Percentiles rank a stretch among this genome's conserved stretches.
phyloP scores from a whole-genome alignment of 2,329 filamentous ascomycete genomes.

The Pseudocercospora eumusae region DNA sequence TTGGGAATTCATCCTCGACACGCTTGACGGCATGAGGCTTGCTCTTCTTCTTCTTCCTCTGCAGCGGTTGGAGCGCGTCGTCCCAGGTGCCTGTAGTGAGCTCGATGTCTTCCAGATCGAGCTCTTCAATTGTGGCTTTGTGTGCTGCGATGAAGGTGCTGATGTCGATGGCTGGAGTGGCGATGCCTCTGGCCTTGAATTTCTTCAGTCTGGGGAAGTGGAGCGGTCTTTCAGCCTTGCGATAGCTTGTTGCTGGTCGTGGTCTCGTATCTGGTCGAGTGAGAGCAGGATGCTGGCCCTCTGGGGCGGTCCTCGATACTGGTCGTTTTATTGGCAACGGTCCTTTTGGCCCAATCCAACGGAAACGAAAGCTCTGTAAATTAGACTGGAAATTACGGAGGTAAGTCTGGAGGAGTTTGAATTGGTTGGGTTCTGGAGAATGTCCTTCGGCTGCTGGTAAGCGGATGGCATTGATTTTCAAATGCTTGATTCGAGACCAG shows the following conservation, averaged over 20 bases:
- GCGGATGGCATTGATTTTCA: conserved; percentile 66
- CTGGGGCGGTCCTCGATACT: conserved; percentile 35
- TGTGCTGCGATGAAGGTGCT: conserved; percentile 68
- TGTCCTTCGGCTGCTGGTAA: conserved; percentile 49
- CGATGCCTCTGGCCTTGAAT: conserved; percentile 71
- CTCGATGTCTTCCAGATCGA: conserved; percentile 75
- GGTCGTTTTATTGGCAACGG: conserved; percentile 72
- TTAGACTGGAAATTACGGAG: conserved; percentile 62
- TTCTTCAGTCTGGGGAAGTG: conserved; percentile 67
- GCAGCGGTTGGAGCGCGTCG: conserved; percentile 74
- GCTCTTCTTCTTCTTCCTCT: conserved; percentile 38
- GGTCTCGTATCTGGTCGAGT: not conserved
- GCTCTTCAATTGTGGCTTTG: conserved; percentile 68
- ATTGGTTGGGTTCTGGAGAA: conserved; percentile 58
- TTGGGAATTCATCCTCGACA: conserved; percentile 36
- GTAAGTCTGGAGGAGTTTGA: conserved; percentile 72
- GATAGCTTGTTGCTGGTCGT: conserved; percentile 13
- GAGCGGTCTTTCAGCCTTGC: conserved; percentile 47
- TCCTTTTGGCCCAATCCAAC: conserved; percentile 72
- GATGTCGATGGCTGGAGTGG: conserved; percentile 71
- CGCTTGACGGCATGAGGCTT: conserved; percentile 5
- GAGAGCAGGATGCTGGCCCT: conserved; percentile 22
- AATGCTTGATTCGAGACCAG: conserved; percentile 75
- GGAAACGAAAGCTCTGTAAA: conserved; percentile 65
- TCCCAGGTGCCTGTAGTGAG: conserved; percentile 76